Conservation (phyloP, 768 basidiomycete genomes). For the Tulasnella sp. region DNA sequence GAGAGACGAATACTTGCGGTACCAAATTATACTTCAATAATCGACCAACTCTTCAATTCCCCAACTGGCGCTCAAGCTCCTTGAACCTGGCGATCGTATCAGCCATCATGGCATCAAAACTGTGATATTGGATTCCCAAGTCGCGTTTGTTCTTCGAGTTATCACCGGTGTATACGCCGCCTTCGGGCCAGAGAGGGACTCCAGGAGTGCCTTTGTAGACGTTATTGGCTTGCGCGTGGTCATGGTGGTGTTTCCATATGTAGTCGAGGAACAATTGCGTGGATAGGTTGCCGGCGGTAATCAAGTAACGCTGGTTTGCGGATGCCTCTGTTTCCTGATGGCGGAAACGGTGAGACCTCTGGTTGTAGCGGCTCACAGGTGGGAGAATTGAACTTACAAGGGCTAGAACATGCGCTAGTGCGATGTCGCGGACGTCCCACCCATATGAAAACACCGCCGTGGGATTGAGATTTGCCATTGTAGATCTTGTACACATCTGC, state of each 20-base stretch:
- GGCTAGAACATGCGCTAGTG: constrained; percentile 22
- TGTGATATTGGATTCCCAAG: not conserved
- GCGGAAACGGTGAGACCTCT: not conserved
- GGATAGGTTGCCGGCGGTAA: constrained; percentile 10
- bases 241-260: constrained; percentile 12
- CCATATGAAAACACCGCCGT: constrained; percentile 14
- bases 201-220: constrained; percentile 3
- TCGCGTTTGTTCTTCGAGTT: constrained; percentile 12
- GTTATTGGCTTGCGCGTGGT: constrained; percentile 6
- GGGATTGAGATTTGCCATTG: not conserved
- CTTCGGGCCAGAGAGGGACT: constrained; percentile 11
- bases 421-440: constrained; percentile 28
- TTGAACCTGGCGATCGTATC: constrained; percentile 1
- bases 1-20: no score
- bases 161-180: constrained; percentile 4
- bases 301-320: constrained; percentile 14
- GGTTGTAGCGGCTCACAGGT: not conserved
- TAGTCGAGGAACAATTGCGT: constrained; percentile 9
- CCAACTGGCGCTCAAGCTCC: no score
- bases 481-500: constrained; percentile 9
- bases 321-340: not conserved
- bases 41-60: no score
- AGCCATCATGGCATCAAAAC: constrained; percentile 1
- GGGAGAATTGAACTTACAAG: constrained; percentile 10
- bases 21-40: no score